Evolutionary conservation across 352 stramenopile species (phyloP).

Genomic region (Phytophthora boehmeriae): DNA sequence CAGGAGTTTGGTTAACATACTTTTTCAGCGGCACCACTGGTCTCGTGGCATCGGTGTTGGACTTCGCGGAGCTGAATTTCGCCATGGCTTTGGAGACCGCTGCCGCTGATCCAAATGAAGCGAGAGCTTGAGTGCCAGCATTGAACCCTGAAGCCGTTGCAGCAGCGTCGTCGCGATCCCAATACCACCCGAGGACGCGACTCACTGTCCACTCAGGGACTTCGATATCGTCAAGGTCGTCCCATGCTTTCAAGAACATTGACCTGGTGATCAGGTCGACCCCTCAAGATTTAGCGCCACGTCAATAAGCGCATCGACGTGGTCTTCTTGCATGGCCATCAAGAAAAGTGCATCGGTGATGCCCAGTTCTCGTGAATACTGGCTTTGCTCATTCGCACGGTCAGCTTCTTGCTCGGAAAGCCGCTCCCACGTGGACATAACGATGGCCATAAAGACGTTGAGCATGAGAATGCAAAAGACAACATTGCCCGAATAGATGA

Average conservation of each 20-base stretch:
- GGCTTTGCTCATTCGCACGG: conserved; percentile 45
- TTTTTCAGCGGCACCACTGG: conserved; percentile 21
- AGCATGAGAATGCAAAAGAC: conserved; percentile 83
- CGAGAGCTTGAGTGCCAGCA: conserved; percentile 23
- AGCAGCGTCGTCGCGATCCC: conserved; percentile 37
- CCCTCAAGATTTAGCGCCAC: conserved; percentile 53
- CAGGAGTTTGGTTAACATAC: conserved; percentile 14
- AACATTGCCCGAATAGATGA: conserved; percentile 71
- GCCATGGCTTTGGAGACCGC: conserved; percentile 33
- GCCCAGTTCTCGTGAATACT: conserved; percentile 50
- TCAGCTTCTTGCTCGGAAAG: conserved; percentile 60
- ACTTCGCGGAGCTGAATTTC: conserved; percentile 25
- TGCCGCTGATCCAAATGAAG: conserved; percentile 27
- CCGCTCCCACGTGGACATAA: conserved; percentile 75
- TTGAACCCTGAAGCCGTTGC: conserved; percentile 23
- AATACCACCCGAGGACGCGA: conserved; percentile 65
- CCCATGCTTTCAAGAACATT: conserved; percentile 51
- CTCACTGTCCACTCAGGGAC: conserved; percentile 44
- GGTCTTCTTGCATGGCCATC: conserved; percentile 62
- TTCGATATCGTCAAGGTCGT: conserved; percentile 42
- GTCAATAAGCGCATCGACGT: conserved; percentile 64
- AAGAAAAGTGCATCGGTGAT: conserved; percentile 54
- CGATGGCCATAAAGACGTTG: conserved; percentile 81
- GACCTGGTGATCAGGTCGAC: conserved; percentile 39
- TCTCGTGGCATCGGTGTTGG: conserved; percentile 11